These are phyloP conservation scores for Triticum dicoccoides DNA, from an alignment of 176 grass and related monocot genomes.

Conservation along the genomic window DNA sequence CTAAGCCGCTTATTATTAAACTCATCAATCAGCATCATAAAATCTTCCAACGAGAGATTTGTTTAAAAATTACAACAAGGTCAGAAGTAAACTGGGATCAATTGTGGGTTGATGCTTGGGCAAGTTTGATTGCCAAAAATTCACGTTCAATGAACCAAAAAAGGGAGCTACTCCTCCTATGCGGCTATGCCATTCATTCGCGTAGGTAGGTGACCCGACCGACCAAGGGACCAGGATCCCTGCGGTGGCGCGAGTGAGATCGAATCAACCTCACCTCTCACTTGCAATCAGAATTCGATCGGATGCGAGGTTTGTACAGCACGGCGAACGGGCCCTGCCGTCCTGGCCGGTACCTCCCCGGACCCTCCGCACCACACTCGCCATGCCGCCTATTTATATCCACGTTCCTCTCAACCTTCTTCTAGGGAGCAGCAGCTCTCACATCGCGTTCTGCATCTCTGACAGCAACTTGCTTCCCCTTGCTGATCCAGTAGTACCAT, in stretches of 20 bases:
- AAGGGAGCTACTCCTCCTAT: background rate
- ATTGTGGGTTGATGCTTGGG: background rate
- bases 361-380: background rate
- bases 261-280: slow-evolving; percentile 33
- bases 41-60: too few species aligned
- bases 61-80: background rate
- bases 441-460: background rate
- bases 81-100: background rate
- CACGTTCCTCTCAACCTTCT: background rate
- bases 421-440: background rate
- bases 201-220: slow-evolving; percentile 47
- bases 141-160: slow-evolving; percentile 1
- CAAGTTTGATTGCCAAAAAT: background rate
- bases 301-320: slow-evolving; percentile 45
- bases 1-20: background rate
- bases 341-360: background rate
- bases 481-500: background rate
- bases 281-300: background rate
- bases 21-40: background rate
- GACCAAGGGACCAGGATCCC: slow-evolving; percentile 31
- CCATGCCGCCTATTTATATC: slow-evolving; percentile 32
- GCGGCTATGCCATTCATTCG: background rate
- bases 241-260: background rate
- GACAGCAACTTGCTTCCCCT: background rate
- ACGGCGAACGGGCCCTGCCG: background rate